Evolutionary conservation across 2,329 filamentous ascomycete species (phyloP), one percentile per base, ranked within the genome.

Genomic region (Sarocladium brachiariae): DNA sequence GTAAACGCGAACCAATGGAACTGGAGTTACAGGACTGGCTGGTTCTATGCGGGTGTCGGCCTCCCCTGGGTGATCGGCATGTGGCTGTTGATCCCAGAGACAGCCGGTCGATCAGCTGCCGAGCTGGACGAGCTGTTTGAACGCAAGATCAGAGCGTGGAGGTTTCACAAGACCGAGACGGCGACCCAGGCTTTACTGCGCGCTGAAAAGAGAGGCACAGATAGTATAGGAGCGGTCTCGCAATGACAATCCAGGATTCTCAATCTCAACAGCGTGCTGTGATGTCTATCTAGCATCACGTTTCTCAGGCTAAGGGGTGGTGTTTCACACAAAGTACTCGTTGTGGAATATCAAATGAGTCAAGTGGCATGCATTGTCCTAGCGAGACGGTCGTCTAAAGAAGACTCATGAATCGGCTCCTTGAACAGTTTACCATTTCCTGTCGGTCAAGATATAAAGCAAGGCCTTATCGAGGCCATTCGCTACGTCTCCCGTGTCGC

Each of bases 51-150:
- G 4, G 55, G 57, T 1, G 35, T 59, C 7, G 50, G 50, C 3
- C 30, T 50, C 19, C 48, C 34, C 35, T 27, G 33, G 33, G 35
- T 50, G n/a, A 33, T 50, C 30, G 48, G 27, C 31, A 50, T 50
- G 31, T 50, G 48, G 48, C 11, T 39, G 8, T 16, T 50, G 33
- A 50, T 50, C 16, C 48, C 48, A 3, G 48, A 50, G 16, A 41
- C 48, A 16, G 35, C 33, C 9, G 48, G 48, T 27, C 56, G 57
- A 2, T 59, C 58, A 13, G 49, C 56, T 18, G 55, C 61, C 5
- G 60, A 63, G 49, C 21, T 64, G 16, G 59, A 63, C 14, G 60
- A 64, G 50, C 52, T 64, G 5, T 64, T 60, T 21, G 57, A 63
- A 47, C 52, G 57, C 1, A 62, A 60, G 35, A 56, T 60, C 25